These are phyloP conservation scores for Agaricus subrufescens DNA, from an alignment of 768 basidiomycete genomes.

Conservation along the genomic window DNA sequence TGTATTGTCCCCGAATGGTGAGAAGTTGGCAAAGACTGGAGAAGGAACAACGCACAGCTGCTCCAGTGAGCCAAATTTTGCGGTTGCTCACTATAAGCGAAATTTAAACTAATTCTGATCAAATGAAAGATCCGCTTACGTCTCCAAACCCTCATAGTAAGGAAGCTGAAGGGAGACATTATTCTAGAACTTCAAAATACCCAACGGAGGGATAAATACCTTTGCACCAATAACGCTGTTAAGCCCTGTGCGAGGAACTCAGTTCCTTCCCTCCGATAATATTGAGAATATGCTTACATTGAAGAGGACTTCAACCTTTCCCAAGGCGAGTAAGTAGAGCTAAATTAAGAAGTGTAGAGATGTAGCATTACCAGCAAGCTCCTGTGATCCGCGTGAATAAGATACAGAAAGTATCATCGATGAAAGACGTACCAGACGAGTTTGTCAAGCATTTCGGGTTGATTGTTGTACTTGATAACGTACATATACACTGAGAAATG, in stretches of 20 bases:
- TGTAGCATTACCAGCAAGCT: constrained; percentile 27
- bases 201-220: constrained; percentile 16
- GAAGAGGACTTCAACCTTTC: constrained; percentile 43
- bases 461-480: constrained; percentile 35
- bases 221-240: constrained; percentile 47
- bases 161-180: constrained; percentile 27
- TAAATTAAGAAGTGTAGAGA: neutral
- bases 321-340: neutral
- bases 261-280: neutral
- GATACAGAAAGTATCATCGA: neutral
- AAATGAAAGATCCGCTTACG: constrained; percentile 24
- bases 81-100: constrained; percentile 37
- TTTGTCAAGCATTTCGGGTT: constrained; percentile 19
- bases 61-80: constrained; percentile 27
- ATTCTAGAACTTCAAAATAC: neutral
- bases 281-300: constrained; percentile 27
- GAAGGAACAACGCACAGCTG: constrained; percentile 23
- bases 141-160: constrained; percentile 39
- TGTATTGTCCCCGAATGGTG: constrained; percentile 2
- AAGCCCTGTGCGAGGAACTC: constrained; percentile 25
- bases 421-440: constrained; percentile 36
- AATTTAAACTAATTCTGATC: neutral
- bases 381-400: constrained; percentile 17
- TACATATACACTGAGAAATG: constrained; percentile 44
- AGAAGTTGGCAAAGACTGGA: neutral